Conservation (phyloP, 208 protist genomes). For the Crithidia acanthocephali region DNA sequence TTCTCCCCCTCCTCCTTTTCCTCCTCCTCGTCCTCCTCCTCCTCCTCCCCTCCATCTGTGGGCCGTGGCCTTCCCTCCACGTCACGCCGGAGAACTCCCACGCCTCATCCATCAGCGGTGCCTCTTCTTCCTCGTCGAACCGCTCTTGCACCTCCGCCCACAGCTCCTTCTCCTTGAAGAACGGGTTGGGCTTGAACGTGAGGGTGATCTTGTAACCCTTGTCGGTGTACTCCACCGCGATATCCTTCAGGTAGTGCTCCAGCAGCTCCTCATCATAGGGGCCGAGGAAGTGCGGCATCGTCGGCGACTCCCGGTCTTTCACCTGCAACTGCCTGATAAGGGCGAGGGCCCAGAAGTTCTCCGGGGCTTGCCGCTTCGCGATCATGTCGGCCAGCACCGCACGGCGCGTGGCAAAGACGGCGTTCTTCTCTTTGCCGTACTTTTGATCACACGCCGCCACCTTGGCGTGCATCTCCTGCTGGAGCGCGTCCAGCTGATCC, state of each 20-base stretch:
- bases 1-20: slow-evolving; percentile 31
- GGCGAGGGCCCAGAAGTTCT: slow-evolving; percentile 74
- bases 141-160: slow-evolving; percentile 56
- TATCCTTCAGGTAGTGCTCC: slow-evolving; percentile 53
- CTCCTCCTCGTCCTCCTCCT: slow-evolving; percentile 33
- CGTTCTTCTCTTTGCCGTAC: slow-evolving; percentile 51
- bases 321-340: slow-evolving; percentile 43
- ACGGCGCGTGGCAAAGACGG: slow-evolving; percentile 47
- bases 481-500: slow-evolving; percentile 56
- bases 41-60: slow-evolving; percentile 37
- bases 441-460: slow-evolving; percentile 41
- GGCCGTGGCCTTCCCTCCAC: slow-evolving; percentile 76
- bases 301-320: slow-evolving; percentile 39
- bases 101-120: slow-evolving; percentile 31
- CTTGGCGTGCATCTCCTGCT: slow-evolving; percentile 60
- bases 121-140: slow-evolving; percentile 22
- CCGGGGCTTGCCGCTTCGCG: slow-evolving; percentile 40
- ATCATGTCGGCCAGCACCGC: slow-evolving; percentile 46
- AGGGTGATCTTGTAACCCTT: slow-evolving; percentile 53
- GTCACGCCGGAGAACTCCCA: slow-evolving; percentile 78
- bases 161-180: slow-evolving; percentile 79
- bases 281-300: slow-evolving; percentile 61
- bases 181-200: slow-evolving; percentile 65
- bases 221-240: slow-evolving; percentile 49
- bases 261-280: slow-evolving; percentile 72